Evolutionary conservation across 2,329 filamentous ascomycete species (phyloP).

Genomic region (Penicillium sclerotigenum): DNA sequence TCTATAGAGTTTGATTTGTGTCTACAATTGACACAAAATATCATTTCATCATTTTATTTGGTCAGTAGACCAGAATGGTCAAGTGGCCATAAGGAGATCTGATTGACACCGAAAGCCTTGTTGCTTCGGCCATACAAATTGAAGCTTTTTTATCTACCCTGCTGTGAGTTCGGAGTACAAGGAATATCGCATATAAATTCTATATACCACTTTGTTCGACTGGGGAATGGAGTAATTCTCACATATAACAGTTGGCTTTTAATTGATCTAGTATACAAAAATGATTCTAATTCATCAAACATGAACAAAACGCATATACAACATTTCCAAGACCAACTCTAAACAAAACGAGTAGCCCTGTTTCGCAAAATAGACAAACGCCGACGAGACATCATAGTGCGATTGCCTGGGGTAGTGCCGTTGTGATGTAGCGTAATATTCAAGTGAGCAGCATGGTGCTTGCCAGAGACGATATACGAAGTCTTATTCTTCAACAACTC

Average conservation of each 20-base stretch:
- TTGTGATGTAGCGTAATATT: slow-evolving; percentile 13
- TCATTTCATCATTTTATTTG: not conserved
- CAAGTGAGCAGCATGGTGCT: slow-evolving; percentile 13
- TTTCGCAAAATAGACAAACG: slow-evolving; percentile 23
- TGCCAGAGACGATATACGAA: slow-evolving; percentile 15
- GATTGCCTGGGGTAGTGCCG: slow-evolving; percentile 14
- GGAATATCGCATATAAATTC: not conserved
- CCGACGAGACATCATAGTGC: slow-evolving; percentile 17
- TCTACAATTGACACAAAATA: not conserved
- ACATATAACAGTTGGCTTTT: not conserved
- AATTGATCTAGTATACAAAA: slow-evolving; percentile 11
- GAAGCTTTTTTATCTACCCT: not conserved
- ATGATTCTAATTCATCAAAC: slow-evolving; percentile 5
- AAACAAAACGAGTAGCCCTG: slow-evolving; percentile 6
- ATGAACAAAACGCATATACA: slow-evolving; percentile 4
- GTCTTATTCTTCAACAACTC: slow-evolving; percentile 15
- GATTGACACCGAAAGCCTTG: not conserved
- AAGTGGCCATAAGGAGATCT: too few species aligned
- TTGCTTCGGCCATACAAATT: not conserved
- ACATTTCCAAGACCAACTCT: not conserved
- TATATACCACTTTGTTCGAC: not conserved
- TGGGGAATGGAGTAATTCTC: not conserved
- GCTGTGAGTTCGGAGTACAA: too few species aligned
- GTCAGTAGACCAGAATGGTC: not conserved
- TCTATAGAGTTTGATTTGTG: not conserved